Conservation (phyloP, 108 stramenopile genomes). For the Conticribra weissflogii region DNA sequence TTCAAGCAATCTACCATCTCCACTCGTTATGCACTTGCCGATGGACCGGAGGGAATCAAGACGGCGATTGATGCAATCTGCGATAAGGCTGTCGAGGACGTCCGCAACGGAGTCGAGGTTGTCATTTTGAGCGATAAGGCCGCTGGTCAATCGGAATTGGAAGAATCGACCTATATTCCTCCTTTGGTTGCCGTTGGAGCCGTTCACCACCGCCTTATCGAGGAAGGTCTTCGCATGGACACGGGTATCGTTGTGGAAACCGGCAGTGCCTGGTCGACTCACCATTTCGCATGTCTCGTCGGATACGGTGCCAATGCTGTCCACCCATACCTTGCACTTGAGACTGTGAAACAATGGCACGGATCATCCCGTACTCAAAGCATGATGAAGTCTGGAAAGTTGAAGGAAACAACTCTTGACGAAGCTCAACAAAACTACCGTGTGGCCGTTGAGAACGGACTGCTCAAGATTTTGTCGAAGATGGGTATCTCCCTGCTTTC, state of each 20-base stretch:
- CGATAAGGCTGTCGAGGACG: conserved; percentile 83
- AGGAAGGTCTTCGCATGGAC: conserved; percentile 91
- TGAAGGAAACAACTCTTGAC: conserved; percentile 65
- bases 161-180: conserved; percentile 85
- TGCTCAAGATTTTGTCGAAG: conserved; percentile 95
- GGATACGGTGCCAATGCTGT: conserved; percentile 97
- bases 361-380: conserved; percentile 75
- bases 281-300: conserved; percentile 93
- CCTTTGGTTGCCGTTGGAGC: conserved; percentile 95
- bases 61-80: conserved; percentile 84
- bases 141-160: conserved; percentile 60
- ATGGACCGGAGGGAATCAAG: conserved; percentile 85
- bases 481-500: conserved; percentile 96
- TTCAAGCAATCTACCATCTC: conserved; percentile 81
- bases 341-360: conserved; percentile 94
- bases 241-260: conserved; percentile 92
- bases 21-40: conserved; percentile 81
- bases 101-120: conserved; percentile 86
- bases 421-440: conserved; percentile 94
- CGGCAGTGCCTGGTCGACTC: conserved; percentile 93
- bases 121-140: conserved; percentile 91
- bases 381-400: conserved; percentile 86
- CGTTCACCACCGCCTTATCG: conserved; percentile 95
- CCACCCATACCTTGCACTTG: conserved; percentile 94
- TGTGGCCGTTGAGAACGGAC: conserved; percentile 86